Percentiles rank a stretch among this genome's conserved stretches.
These are phyloP conservation scores for Sphagnum fallax DNA, from an alignment of 228 moss, liverwort and hornwort species.

Conservation along the genomic window DNA sequence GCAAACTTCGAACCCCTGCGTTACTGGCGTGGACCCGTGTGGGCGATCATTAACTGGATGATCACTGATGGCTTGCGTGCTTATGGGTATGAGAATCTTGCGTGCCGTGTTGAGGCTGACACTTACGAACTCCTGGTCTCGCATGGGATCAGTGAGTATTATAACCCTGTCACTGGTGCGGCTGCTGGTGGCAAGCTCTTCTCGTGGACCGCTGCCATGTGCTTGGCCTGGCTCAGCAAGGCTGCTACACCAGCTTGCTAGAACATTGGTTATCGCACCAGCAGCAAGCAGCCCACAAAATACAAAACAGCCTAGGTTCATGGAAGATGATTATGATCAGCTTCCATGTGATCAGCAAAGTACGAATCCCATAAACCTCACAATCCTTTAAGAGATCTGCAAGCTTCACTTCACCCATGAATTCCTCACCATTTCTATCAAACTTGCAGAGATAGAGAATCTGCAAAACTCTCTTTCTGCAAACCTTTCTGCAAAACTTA, in stretches of 20 bases:
- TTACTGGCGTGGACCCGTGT: slow-evolving; percentile 23
- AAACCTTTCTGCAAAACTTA: too few relatives aligned
- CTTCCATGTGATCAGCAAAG: too few relatives aligned
- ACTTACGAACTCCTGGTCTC: slow-evolving; percentile 8
- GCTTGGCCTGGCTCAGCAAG: slow-evolving; percentile 18
- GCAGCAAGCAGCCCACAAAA: too few relatives aligned
- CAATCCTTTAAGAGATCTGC: too few relatives aligned
- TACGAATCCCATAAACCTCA: too few relatives aligned
- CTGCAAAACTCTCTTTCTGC: too few relatives aligned
- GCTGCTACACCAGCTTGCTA: neutral
- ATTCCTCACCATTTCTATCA: too few relatives aligned
- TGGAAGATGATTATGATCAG: too few relatives aligned
- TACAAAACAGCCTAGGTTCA: too few relatives aligned
- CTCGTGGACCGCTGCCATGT: slow-evolving; percentile 30
- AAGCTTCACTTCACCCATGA: too few relatives aligned
- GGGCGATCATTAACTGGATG: slow-evolving; percentile 31
- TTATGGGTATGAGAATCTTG: slow-evolving; percentile 14
- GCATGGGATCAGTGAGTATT: slow-evolving; percentile 19
- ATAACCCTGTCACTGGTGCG: slow-evolving; percentile 13
- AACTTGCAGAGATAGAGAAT: too few relatives aligned
- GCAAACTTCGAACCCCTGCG: slow-evolving; percentile 14
- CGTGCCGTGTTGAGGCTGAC: slow-evolving; percentile 11
- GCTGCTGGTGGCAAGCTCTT: slow-evolving; percentile 18
- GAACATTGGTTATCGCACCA: too few relatives aligned
- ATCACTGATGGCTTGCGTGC: slow-evolving; percentile 16